Base-by-base conservation (phyloP, 108 stramenopile genomes). In the Pseudonitzschia pungens region DNA sequence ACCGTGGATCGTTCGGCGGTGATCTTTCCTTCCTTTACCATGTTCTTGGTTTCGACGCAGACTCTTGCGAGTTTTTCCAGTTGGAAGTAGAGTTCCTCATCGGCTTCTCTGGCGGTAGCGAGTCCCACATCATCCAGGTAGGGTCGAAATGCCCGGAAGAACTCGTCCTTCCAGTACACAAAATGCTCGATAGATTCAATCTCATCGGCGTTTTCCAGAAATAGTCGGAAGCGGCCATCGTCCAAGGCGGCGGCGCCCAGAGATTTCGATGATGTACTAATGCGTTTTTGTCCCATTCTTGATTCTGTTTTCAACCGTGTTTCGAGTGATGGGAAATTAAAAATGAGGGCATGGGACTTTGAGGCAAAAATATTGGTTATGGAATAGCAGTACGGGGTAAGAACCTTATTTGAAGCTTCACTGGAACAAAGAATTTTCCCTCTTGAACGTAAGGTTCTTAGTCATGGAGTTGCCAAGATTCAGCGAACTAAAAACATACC, bases 141-240 rank as follows among this genome's bases (percentile, higher is more conserved):
- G 16, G 66, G 66, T 9, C 66, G 74, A 68, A 68, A 74, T 0
- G 74, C 68, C 0, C 7, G 16, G 26, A 74, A 40, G 41, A 74
- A 74, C 32, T 74, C 74, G 56, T 74, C 74, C 20, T 74, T 74
- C 74, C 74, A 74, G 29, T 74, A 67, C 2, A 28, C 26, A 44
- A 74, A 74, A 44, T 74, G 66, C 24, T 74, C 74, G 26, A 68
- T 26, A 2, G 74, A 74, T 16, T 18, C n/a, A 40, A 74, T 74
- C 28, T 57, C 66, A 31, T 74, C 74, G 21, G 73, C 73, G 11
- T 63, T 55, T 22, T 63, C n/a, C 22, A 74, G 33, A 50, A 74
- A 66, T 24, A 64, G 63, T 59, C 52, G 64, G 28, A 74, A 42
- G 24, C 65, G 63, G 40, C 66, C 26, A 41, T 74, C 73, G 24